Base-by-base conservation (phyloP, 2,329 filamentous ascomycete species). In the Diplodia mutila region DNA sequence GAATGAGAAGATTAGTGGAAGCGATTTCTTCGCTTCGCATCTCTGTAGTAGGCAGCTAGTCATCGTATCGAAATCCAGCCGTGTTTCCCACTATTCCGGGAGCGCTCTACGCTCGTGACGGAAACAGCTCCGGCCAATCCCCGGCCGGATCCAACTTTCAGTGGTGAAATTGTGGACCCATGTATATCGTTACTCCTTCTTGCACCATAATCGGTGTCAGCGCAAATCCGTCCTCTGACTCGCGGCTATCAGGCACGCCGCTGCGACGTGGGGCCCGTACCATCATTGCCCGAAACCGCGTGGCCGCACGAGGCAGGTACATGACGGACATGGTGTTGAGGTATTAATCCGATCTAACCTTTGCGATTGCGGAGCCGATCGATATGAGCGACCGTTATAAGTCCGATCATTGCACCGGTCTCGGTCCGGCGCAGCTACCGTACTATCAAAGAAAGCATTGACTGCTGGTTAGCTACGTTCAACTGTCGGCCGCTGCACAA, bases 341-440 rank as follows among this genome's bases (percentile, higher is more conserved):
- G 16, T 12, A 34, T 32, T n/a, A 53, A 53, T 53, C 55, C 23
- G 39, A 61, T 61, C 55, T 61, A 21, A 61, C 42, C 55, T 61
- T 14, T 61, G 55, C 55, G 55, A 48, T 48, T 48, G 55, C 55
- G 55, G 55, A 61, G 55, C 39, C 25, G 55, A 61, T 48, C 39
- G 16, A 9, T 8, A 48, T 37, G 18, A 48, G 39, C 55, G 55
- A 29, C 37, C 39, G 55, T 46, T 61, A 61, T 61, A 61, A 61
- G 55, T 61, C 55, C 55, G 55, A 61, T 46, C 37, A 48, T 16
- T 48, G 23, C 55, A 61, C 39, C 37, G 39, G 55, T 48, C 39
- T 61, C 55, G 37, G 55, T 61, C 55, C 55, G 55, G 32, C 25
- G 55, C 55, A 61, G 55, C 25, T 48, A 32, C 37, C 14, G 11